Percentiles rank a stretch among this genome's conserved stretches.
Conservation (phyloP, 768 basidiomycete species). For the Kwoniella europaea region DNA sequence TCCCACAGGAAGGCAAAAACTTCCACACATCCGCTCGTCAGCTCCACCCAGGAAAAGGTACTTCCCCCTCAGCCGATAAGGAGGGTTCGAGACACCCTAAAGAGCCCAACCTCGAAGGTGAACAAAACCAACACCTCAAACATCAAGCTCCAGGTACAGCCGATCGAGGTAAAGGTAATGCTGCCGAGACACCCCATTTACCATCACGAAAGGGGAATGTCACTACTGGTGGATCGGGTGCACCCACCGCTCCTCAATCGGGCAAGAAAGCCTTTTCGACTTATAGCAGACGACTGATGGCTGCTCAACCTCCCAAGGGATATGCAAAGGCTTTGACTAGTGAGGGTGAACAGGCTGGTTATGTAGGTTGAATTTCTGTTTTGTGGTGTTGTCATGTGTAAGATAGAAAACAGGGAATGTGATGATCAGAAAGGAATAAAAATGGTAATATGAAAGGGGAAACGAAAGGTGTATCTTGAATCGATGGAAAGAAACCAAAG, state of each 20-base stretch:
- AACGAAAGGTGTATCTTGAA: too few relatives aligned
- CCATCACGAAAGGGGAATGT: conserved; percentile 34
- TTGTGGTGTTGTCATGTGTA: background rate
- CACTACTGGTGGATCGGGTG: conserved; percentile 12
- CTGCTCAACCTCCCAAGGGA: conserved; percentile 26
- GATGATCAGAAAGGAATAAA: too few relatives aligned
- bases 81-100: conserved; percentile 32
- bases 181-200: conserved; percentile 43
- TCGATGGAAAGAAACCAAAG: background rate
- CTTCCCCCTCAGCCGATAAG: conserved; percentile 20
- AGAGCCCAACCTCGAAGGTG: conserved; percentile 40
- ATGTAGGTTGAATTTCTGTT: conserved; percentile 35
- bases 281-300: background rate
- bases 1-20: conserved; percentile 25
- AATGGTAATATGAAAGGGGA: too few relatives aligned
- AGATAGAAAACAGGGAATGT: background rate
- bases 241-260: conserved; percentile 17
- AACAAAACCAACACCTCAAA: conserved; percentile 54
- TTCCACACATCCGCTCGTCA: conserved; percentile 42
- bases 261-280: conserved; percentile 5
- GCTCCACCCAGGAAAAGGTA: conserved; percentile 13
- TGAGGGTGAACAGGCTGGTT: conserved; percentile 37
- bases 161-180: conserved; percentile 51
- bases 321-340: conserved; percentile 36
- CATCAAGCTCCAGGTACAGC: conserved; percentile 35